phyloP scores from a whole-genome alignment of 768 basidiomycete species.

The Russula vinacea region DNA sequence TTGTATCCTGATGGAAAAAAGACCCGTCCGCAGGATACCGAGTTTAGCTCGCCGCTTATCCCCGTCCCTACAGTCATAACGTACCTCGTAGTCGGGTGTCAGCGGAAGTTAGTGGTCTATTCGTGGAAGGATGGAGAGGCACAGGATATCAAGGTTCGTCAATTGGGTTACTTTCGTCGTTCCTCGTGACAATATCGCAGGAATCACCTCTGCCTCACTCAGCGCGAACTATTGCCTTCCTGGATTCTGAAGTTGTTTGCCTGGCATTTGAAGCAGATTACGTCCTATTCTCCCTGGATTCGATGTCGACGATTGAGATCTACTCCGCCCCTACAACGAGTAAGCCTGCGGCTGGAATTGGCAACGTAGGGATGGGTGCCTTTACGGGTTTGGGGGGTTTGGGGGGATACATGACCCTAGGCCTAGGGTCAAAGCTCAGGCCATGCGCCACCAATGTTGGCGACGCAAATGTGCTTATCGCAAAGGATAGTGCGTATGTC shows the following conservation, averaged over 20 bases:
- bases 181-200: conserved; percentile 40
- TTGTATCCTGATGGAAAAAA: conserved; percentile 34
- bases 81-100: conserved; percentile 77
- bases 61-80: conserved; percentile 70
- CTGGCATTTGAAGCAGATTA: conserved; percentile 83
- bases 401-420: conserved; percentile 82
- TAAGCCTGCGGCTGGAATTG: conserved; percentile 42
- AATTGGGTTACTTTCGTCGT: neutral
- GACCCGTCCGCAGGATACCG: conserved; percentile 25
- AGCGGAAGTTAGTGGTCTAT: conserved; percentile 80
- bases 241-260: conserved; percentile 57
- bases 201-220: conserved; percentile 86
- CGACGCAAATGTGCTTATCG: conserved; percentile 64
- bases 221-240: conserved; percentile 78
- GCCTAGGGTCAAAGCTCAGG: conserved; percentile 71
- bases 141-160: conserved; percentile 62
- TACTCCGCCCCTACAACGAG: conserved; percentile 39
- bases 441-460: conserved; percentile 55
- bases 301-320: conserved; percentile 56
- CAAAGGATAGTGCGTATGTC: conserved; percentile 70
- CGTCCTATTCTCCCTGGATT: conserved; percentile 65
- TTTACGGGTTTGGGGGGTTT: conserved; percentile 74
- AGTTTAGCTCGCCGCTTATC: conserved; percentile 35
- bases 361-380: conserved; percentile 62
- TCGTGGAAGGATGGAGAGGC: conserved; percentile 83